These are phyloP conservation scores for Dothistroma septosporum DNA, from an alignment of 2,329 filamentous ascomycete genomes.

Conservation along the genomic window DNA sequence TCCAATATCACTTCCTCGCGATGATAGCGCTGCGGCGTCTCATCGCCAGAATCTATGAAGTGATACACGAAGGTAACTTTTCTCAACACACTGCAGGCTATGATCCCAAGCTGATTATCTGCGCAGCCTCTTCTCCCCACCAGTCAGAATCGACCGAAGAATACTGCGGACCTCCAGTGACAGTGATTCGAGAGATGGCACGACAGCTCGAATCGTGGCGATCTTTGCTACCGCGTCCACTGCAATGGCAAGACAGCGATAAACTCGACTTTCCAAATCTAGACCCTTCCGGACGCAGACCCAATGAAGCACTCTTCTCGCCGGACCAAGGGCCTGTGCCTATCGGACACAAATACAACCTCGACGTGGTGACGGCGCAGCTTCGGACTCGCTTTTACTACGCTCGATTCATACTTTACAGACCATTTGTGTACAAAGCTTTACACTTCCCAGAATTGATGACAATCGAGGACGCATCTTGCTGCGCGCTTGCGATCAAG, in stretches of 20 bases:
- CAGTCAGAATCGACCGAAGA: conserved; percentile 32
- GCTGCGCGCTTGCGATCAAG: conserved; percentile 55
- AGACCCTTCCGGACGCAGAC: conserved; percentile 24
- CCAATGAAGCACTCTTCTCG: conserved; percentile 43
- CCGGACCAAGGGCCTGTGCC: conserved; percentile 45
- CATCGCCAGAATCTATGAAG: conserved; percentile 51
- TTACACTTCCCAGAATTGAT: conserved; percentile 55
- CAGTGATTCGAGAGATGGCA: conserved; percentile 50
- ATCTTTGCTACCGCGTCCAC: conserved; percentile 49
- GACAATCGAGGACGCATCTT: conserved; percentile 52
- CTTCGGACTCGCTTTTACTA: conserved; percentile 58
- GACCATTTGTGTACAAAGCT: conserved; percentile 58
- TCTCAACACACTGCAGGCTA: not conserved
- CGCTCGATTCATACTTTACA: conserved; percentile 55
- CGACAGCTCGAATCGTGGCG: conserved; percentile 57
- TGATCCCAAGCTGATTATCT: conserved; percentile 1
- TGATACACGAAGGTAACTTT: conserved; percentile 51
- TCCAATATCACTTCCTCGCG: conserved; percentile 57
- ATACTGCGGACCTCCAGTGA: conserved; percentile 38
- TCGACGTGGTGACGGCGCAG: conserved; percentile 55
- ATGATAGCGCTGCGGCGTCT: conserved; percentile 56
- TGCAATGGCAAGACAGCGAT: conserved; percentile 57
- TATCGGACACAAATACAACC: conserved; percentile 48
- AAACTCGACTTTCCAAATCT: conserved; percentile 41
- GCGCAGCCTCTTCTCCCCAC: conserved; percentile 22